Evolutionary conservation across 495 filamentous ascomycete genomes (phyloP).

Genomic region (Astrothelium subdiscretum): DNA sequence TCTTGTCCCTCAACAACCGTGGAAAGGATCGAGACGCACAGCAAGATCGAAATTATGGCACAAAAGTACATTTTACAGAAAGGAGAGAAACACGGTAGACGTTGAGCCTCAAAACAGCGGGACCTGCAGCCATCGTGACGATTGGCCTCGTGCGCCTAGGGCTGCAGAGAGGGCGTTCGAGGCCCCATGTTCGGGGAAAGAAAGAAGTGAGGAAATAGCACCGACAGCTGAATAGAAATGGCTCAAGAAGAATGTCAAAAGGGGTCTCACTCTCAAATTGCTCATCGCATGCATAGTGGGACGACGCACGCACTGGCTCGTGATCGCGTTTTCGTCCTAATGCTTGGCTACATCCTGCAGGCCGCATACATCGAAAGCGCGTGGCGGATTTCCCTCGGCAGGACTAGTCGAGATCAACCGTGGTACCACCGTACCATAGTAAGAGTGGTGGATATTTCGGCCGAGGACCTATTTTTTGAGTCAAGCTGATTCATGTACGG

Average conservation of each 20-base stretch:
- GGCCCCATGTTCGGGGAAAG: not conserved
- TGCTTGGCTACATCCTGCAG: not conserved
- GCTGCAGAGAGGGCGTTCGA: not conserved
- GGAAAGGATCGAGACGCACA: not conserved
- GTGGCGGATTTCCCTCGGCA: no score
- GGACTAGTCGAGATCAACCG: no score
- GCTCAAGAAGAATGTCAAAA: no score
- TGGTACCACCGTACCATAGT: not conserved
- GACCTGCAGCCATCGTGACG: not conserved
- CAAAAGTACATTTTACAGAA: not conserved
- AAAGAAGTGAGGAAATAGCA: not conserved
- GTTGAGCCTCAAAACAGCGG: not conserved
- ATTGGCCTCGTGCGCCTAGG: not conserved
- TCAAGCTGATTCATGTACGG: not conserved
- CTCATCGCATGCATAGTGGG: no score
- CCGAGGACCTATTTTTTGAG: not conserved
- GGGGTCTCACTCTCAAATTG: no score
- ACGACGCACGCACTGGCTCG: no score
- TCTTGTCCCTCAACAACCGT: not conserved
- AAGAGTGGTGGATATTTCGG: not conserved
- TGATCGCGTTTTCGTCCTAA: not conserved
- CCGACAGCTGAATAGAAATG: not conserved
- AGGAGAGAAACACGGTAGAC: not conserved
- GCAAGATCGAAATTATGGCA: not conserved
- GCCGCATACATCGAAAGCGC: not conserved